These are phyloP conservation scores for Dendrobium chrysotoxum DNA, from an alignment of 106 monocot genomes.

Conservation along the genomic window DNA sequence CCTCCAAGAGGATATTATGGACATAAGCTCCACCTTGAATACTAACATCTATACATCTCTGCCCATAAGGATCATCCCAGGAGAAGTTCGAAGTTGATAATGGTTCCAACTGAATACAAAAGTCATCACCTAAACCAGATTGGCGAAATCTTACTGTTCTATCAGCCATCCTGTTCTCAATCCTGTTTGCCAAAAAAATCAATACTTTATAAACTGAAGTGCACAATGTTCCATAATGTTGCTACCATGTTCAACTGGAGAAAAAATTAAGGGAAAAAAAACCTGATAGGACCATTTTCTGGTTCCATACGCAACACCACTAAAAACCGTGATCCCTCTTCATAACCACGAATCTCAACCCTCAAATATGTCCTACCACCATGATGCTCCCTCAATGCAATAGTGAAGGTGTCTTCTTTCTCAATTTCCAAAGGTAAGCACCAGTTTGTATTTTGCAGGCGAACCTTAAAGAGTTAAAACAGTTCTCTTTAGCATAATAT, in stretches of 20 bases:
- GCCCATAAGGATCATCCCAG: constrained; percentile 78
- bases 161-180: constrained; percentile 67
- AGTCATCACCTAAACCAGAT: constrained; percentile 52
- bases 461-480: constrained; percentile 37
- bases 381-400: constrained; percentile 53
- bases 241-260: not conserved
- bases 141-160: constrained; percentile 50
- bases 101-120: constrained; percentile 56
- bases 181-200: constrained; percentile 33
- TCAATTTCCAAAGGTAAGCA: constrained; percentile 76
- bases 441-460: constrained; percentile 71
- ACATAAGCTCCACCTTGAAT: constrained; percentile 24
- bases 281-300: constrained; percentile 76
- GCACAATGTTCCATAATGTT: not conserved
- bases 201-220: not conserved
- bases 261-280: constrained; percentile 10
- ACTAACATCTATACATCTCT: constrained; percentile 49
- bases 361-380: constrained; percentile 62
- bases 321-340: constrained; percentile 89
- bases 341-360: constrained; percentile 90
- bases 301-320: constrained; percentile 67
- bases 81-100: constrained; percentile 68
- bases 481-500: constrained; percentile 10
- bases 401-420: constrained; percentile 68
- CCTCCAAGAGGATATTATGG: constrained; percentile 55